These are phyloP conservation scores for Prunus armeniaca DNA, from an alignment of 306 rosid genomes.

Conservation along the genomic window DNA sequence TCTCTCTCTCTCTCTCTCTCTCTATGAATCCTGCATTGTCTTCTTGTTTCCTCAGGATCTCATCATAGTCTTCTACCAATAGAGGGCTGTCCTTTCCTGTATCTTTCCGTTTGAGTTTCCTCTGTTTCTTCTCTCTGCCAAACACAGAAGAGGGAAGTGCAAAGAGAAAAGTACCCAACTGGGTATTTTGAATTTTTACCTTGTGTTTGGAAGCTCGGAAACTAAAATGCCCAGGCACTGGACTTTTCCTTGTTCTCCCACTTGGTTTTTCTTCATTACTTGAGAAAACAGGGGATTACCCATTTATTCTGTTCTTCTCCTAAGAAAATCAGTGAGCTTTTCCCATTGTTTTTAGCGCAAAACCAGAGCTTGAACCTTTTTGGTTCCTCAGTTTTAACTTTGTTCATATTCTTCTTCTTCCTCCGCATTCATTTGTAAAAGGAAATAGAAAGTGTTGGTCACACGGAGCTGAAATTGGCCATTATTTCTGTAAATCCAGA, in stretches of 20 bases:
- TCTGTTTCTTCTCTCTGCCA: conserved; percentile 19
- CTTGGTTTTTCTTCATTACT: conserved; percentile 30
- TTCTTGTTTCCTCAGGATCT: conserved; percentile 41
- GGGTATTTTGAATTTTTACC: conserved; percentile 28
- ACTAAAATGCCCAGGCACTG: conserved; percentile 34
- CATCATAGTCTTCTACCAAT: conserved; percentile 28
- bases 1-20: conserved; percentile 31
- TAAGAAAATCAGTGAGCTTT: conserved; percentile 1
- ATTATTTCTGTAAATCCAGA: conserved; percentile 23
- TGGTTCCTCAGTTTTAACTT: neutral
- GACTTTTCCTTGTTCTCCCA: conserved; percentile 19
- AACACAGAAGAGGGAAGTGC: conserved; percentile 15
- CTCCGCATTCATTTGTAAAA: neutral
- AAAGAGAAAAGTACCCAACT: conserved; percentile 12
- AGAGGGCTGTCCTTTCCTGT: conserved; percentile 20
- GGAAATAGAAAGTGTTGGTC: conserved; percentile 1
- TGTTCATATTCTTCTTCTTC: conserved; percentile 18
- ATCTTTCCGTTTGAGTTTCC: conserved; percentile 18
- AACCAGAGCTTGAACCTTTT: conserved; percentile 16
- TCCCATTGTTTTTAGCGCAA: conserved; percentile 21
- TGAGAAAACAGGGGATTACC: conserved; percentile 35
- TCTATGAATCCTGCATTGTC: conserved; percentile 44
- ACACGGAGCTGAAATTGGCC: conserved; percentile 13
- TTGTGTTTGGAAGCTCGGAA: conserved; percentile 34
- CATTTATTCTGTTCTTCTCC: conserved; percentile 24